phyloP scores from a whole-genome alignment of 2,329 filamentous ascomycete species.

The Claviceps sorghi region DNA sequence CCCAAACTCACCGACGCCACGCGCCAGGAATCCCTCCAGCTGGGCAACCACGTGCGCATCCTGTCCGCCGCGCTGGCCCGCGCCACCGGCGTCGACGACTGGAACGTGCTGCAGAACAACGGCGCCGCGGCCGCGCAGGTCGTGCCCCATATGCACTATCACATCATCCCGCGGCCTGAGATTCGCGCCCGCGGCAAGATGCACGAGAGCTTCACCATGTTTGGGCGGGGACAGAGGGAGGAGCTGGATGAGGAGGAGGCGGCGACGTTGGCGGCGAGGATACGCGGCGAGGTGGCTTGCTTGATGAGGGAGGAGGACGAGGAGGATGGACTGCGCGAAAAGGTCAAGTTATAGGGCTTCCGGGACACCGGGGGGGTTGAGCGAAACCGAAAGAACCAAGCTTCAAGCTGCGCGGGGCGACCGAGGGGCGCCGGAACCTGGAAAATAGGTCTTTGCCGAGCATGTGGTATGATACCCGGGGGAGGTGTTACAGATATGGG shows the following conservation, averaged over 20 bases:
- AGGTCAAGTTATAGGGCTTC: not conserved
- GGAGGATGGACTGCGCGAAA: not conserved
- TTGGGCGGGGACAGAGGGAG: constrained; percentile 56
- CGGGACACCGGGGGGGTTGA: not conserved
- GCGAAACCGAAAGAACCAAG: no score
- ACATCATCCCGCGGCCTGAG: constrained; percentile 76
- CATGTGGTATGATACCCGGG: not conserved
- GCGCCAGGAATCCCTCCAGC: constrained; percentile 46
- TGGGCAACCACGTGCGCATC: constrained; percentile 55
- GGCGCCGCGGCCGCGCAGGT: constrained; percentile 81
- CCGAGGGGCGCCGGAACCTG: no score
- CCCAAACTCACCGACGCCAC: constrained; percentile 62
- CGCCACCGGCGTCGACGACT: constrained; percentile 61
- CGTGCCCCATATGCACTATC: constrained; percentile 87
- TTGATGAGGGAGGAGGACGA: constrained; percentile 29
- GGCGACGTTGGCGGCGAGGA: constrained; percentile 37
- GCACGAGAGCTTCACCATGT: constrained; percentile 66
- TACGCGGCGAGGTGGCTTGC: constrained; percentile 35
- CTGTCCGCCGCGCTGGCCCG: constrained; percentile 56
- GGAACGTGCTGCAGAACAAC: constrained; percentile 97
- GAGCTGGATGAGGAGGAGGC: constrained; percentile 69
- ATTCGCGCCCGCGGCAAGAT: constrained; percentile 36
- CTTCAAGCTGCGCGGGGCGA: no score
- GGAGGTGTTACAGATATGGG: not conserved
- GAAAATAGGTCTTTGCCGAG: no score